Percentiles rank a stretch among this genome's conserved stretches.
Conservation (phyloP, 169 alveolate species). For the Plasmodium sp. region DNA sequence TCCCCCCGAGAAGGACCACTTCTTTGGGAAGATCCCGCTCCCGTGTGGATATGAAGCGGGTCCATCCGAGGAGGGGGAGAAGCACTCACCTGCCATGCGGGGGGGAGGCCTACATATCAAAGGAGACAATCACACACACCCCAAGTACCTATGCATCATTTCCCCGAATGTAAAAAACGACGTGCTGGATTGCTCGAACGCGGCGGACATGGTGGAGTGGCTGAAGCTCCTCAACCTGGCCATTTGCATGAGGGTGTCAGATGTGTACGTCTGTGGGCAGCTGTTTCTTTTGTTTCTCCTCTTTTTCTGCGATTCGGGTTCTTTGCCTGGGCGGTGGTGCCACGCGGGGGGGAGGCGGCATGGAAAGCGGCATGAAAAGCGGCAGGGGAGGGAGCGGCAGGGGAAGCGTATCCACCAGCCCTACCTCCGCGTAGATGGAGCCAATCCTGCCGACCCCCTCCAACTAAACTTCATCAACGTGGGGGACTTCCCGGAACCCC, state of each 20-base stretch:
- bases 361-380: too few relatives aligned
- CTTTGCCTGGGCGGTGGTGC: background rate
- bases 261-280: conserved; percentile 41
- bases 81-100: background rate
- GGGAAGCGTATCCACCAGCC: background rate
- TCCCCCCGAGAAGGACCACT: background rate
- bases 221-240: conserved; percentile 6
- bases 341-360: background rate
- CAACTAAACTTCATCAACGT: background rate
- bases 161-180: conserved; percentile 31
- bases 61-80: background rate
- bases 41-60: background rate
- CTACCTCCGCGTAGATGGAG: background rate
- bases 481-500: background rate
- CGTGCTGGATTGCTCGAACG: background rate
- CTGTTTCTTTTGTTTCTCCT: conserved; percentile 20
- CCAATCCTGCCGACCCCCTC: background rate
- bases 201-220: conserved; percentile 30
- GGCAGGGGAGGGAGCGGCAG: background rate
- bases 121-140: background rate
- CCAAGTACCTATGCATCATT: conserved; percentile 35
- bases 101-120: background rate
- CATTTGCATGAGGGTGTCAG: conserved; percentile 11
- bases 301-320: conserved; percentile 9
- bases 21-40: conserved; percentile 10